Base-by-base conservation (phyloP, 176 grass and related monocot genomes). In the Eremochloa ophiuroides region DNA sequence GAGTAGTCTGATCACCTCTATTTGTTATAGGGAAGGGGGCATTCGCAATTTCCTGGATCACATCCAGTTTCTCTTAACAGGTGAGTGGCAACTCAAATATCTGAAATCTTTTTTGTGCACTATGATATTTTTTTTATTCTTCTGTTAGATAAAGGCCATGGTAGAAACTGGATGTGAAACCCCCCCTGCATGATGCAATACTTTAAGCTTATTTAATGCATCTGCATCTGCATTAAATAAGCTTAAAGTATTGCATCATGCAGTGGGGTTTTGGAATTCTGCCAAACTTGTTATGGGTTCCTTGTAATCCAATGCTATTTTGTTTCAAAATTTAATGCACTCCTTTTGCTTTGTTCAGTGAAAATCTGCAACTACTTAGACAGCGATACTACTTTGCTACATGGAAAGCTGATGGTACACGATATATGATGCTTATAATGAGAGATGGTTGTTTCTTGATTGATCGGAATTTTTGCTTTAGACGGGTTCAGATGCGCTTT, bases 321-420 rank as follows among this genome's bases (percentile, higher is more conserved):
- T 28, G 4, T 4, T 44, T 29, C 23, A 29, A 9, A 28, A 66
- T 72, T 23, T 76, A 73, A 66, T 73, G 40, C 10, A 1, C 25
- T 69, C 12, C 25, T 33, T 85, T 71, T 82, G 2, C 40, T 73
- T 41, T 78, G n/a, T 86, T 63, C 85, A 99, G 97, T 27, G 93
- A 99, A 4, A 99, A 99, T 84, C 78, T 99, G 33, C 97, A 99
- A 80, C 83, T 99, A 53, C 81, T 99, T 83, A 99, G 93, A 80
- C 97, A 99, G n/a, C 83, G 93, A 62, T 99, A 99, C 77, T 99
- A 99, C 87, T 96, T 92, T 93, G 89, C 97, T 88, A 99, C 97
- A 83, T 99, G 97, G 93, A 99, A 99, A 82, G 97, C 97, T 79
- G 97, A 99, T 31, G 97, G 97, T 51, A 99, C 97, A n/a, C 86